These are phyloP conservation scores for Starmera stellimalicola DNA, from an alignment of 1,139 yeast species.

Conservation along the genomic window DNA sequence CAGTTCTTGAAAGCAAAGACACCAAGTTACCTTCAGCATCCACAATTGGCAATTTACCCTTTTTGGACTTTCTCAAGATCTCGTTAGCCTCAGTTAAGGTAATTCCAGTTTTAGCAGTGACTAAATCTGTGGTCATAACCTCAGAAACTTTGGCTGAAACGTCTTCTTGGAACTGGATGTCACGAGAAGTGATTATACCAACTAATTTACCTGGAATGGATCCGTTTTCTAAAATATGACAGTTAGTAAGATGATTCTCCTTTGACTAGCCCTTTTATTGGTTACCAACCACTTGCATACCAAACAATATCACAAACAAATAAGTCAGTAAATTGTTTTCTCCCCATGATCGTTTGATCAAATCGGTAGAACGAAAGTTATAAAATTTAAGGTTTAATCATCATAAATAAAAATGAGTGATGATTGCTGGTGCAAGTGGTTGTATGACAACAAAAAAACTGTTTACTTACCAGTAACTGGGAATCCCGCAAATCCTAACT, in stretches of 20 bases:
- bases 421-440: not conserved
- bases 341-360: conserved; percentile 99
- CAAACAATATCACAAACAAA: not conserved
- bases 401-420: conserved; percentile 32
- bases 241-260: conserved; percentile 13
- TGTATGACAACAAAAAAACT: no score
- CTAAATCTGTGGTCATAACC: conserved; percentile 83
- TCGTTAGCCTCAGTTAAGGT: conserved; percentile 81
- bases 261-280: no score
- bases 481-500: conserved; percentile 91
- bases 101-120: conserved; percentile 79
- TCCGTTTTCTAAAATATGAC: conserved; percentile 55
- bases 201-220: conserved; percentile 79
- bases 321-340: conserved; percentile 35
- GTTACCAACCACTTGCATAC: not conserved
- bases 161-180: conserved; percentile 88
- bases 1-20: conserved; percentile 89
- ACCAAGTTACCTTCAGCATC: conserved; percentile 70
- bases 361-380: conserved; percentile 99
- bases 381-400: conserved; percentile 43
- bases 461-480: conserved; percentile 95
- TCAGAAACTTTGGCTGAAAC: conserved; percentile 52
- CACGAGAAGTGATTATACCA: conserved; percentile 96
- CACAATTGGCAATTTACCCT: conserved; percentile 94
- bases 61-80: conserved; percentile 83